Percentiles rank a stretch among this genome's conserved stretches.
These are phyloP conservation scores for Udeniomyces megalosporus DNA, from an alignment of 768 basidiomycete species.

Conservation along the genomic window DNA sequence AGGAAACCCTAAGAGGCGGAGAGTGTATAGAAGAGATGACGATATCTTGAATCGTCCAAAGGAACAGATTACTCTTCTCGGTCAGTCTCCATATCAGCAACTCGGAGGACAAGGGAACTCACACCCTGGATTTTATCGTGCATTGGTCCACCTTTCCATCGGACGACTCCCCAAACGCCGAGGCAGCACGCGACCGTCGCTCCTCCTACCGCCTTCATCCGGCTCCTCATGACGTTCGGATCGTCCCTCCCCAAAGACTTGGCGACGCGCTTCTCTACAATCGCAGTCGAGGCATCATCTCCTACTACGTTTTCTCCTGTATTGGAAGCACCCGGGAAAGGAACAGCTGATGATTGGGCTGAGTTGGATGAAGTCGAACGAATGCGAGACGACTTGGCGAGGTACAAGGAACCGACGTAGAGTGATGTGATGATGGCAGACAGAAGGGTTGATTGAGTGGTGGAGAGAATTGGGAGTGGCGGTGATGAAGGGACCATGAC, in stretches of 20 bases:
- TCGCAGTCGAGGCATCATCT: too few species aligned
- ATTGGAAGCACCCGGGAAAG: constrained; percentile 18
- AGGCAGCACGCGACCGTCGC: constrained; percentile 47
- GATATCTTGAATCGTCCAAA: neutral
- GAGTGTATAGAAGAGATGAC: neutral
- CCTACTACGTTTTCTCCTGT: constrained; percentile 22
- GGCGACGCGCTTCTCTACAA: constrained; percentile 22
- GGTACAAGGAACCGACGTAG: constrained; percentile 74
- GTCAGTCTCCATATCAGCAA: too few species aligned
- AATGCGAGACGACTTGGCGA: constrained; percentile 39
- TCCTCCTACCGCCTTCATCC: constrained; percentile 49
- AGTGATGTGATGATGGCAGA: constrained; percentile 21
- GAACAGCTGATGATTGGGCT: constrained; percentile 24
- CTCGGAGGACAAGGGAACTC: too few species aligned
- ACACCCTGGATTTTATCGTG: neutral
- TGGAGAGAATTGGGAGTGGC: too few species aligned
- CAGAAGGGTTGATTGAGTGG: too few species aligned
- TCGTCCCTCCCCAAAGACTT: constrained; percentile 59
- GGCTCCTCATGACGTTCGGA: constrained; percentile 63
- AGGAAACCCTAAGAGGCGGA: neutral
- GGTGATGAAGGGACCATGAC: neutral
- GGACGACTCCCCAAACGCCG: constrained; percentile 33
- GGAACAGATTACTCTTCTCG: too few species aligned
- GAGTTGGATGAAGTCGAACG: constrained; percentile 40
- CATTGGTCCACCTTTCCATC: too few species aligned